Percentiles rank a stretch among this genome's conserved stretches.
Evolutionary conservation across 2,329 filamentous ascomycete species (phyloP).

Genomic region (Fusarium tuaranense): DNA sequence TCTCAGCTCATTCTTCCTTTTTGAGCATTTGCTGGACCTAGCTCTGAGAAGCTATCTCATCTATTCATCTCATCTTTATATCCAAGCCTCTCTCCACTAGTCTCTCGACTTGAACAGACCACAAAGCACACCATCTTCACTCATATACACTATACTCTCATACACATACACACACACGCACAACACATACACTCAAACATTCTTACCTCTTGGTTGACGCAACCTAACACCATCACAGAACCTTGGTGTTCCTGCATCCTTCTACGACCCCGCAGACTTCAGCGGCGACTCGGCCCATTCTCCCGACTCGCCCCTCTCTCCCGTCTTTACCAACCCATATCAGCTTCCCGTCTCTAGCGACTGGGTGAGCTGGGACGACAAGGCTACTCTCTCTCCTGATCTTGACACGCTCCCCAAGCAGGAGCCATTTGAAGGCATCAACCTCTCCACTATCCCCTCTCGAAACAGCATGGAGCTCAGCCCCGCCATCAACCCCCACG

Average conservation of each 20-base stretch:
- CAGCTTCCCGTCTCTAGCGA: conserved; percentile 45
- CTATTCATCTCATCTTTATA: conserved; percentile 35
- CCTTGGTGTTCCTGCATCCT: conserved; percentile 36
- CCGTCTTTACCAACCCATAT: conserved; percentile 44
- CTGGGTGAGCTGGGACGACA: conserved; percentile 45
- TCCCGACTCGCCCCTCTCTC: conserved; percentile 44
- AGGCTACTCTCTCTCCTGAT: conserved; percentile 44
- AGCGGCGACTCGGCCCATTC: conserved; percentile 45
- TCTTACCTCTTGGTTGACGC: conserved; percentile 9
- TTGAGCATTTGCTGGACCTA: conserved; percentile 27
- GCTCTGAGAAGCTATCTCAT: conserved; percentile 20
- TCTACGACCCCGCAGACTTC: conserved; percentile 46
- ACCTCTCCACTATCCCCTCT: conserved; percentile 42
- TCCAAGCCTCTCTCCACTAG: conserved; percentile 30
- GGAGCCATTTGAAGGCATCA: conserved; percentile 44
- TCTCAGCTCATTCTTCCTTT: conserved; percentile 37
- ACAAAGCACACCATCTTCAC: conserved; percentile 36
- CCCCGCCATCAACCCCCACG: conserved; percentile 45
- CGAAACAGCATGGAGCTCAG: conserved; percentile 45
- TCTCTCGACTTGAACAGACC: conserved; percentile 17
- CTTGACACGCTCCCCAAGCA: conserved; percentile 44
- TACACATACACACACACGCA: not conserved
- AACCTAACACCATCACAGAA: conserved; percentile 39
- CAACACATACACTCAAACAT: not conserved
- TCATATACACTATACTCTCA: not conserved